These are phyloP conservation scores for Miamiensis avidus DNA, from an alignment of 169 alveolate species.

Conservation along the genomic window DNA sequence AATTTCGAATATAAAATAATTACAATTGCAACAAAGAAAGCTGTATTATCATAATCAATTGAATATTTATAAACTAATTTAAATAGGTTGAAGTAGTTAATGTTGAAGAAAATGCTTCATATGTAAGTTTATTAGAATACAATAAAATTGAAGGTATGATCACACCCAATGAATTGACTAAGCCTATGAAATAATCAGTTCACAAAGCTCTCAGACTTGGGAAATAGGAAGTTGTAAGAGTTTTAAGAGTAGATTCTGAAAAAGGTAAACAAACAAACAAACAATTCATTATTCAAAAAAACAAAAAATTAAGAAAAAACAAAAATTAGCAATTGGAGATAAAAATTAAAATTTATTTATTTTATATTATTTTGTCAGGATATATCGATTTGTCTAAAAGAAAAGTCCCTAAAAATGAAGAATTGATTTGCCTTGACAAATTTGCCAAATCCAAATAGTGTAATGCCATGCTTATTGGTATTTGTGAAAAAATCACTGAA, in stretches of 20 bases:
- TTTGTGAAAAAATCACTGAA: constrained; percentile 30
- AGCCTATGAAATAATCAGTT: constrained; percentile 61
- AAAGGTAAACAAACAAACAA: constrained; percentile 61
- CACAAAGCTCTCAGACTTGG: constrained; percentile 69
- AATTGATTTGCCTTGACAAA: constrained; percentile 40
- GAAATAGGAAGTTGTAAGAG: constrained; percentile 73
- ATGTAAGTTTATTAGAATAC: constrained; percentile 75
- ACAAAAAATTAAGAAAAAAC: no score
- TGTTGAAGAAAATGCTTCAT: constrained; percentile 73
- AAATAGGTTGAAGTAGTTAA: constrained; percentile 61
- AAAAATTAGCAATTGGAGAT: no score
- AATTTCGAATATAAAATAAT: no score
- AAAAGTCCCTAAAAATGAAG: constrained; percentile 66
- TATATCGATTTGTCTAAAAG: constrained; percentile 76
- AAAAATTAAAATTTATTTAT: constrained; percentile 30
- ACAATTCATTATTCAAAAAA: no score
- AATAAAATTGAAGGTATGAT: constrained; percentile 70
- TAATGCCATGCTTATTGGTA: constrained; percentile 52
- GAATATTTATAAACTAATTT: no score
- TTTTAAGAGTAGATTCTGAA: constrained; percentile 67
- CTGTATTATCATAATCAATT: no score
- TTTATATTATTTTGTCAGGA: constrained; percentile 48
- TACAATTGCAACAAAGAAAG: no score
- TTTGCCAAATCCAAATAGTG: constrained; percentile 59
- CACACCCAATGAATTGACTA: constrained; percentile 70